phyloP scores from a whole-genome alignment of 805 yeast species.

The Wickerhamiella lipophila region DNA sequence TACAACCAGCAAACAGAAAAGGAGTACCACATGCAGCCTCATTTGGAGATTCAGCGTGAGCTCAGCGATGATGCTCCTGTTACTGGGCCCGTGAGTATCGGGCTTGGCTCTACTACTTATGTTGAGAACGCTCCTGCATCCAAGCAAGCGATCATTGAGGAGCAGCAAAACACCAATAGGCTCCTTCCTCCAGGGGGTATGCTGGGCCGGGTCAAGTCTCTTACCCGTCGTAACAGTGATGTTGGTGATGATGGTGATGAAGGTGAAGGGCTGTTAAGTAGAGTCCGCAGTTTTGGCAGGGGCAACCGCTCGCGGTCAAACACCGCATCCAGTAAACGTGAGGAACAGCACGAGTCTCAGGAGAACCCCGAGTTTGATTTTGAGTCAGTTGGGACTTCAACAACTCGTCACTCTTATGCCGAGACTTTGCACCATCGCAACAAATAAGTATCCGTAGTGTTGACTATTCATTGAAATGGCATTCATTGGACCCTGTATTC shows the following conservation, averaged over 20 bases:
- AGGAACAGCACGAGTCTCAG: constrained; percentile 4
- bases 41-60: constrained; percentile 18
- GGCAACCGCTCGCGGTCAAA: constrained; percentile 5
- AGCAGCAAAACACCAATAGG: not conserved
- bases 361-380: not conserved
- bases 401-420: not conserved
- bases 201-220: constrained; percentile 5
- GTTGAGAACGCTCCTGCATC: constrained; percentile 93
- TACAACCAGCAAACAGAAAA: constrained; percentile 33
- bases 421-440: constrained; percentile 4
- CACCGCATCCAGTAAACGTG: not conserved
- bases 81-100: constrained; percentile 38
- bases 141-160: constrained; percentile 28
- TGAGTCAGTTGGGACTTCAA: not conserved
- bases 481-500: too few relatives aligned
- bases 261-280: constrained; percentile 3
- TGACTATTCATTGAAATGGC: too few relatives aligned
- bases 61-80: constrained; percentile 53
- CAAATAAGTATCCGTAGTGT: too few relatives aligned
- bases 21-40: constrained; percentile 50
- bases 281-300: constrained; percentile 5
- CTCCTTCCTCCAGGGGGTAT: constrained; percentile 1
- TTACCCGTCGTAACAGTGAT: not conserved
- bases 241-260: not conserved
- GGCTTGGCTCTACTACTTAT: constrained; percentile 85